Evolutionary conservation across 768 basidiomycete species (phyloP), one percentile per base, ranked within the genome.

Genomic region (Aureoboletus auriporus): DNA sequence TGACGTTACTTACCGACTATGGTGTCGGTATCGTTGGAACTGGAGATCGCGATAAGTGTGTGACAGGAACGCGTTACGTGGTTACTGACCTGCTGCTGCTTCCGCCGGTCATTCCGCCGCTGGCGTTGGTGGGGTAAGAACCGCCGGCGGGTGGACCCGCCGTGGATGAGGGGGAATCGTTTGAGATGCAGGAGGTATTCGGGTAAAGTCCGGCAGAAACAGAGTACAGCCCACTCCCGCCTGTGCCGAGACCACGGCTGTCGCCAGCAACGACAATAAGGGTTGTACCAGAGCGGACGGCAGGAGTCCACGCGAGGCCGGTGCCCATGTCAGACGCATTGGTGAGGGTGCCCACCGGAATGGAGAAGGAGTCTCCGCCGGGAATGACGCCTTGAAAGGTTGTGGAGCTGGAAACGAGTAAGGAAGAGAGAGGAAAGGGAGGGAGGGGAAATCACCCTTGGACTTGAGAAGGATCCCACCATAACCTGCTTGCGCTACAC

Each of bases 131-230:
- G 0, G 84, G 78, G 60, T 84, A 86, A 33, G 71, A 71, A 0
- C 86, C 87, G 33, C 89, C 89, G 17, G 89, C 89, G 6, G 89
- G 86, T 46, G 69, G 72, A 3, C 86, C 88, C 9, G 85, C 76
- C 2, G 89, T 92, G 5, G 89, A 89, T 43, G 84, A 87, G 0
- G 89, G 89, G 43, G 86, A 89, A 12, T 53, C 65, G 38, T 66
- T 61, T 37, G 71, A 77, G 40, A 90, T 61, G 58, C 89, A 92
- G 2, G 70, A 75, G 39, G 61, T 69, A 51, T 78, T 70, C 54
- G 74, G 76, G 50, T 72, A 62, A 12, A 70, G 62, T 1, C 83
- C 80, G 23, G 72, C 69, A 50, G 73, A 69, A 31, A 89, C 77
- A n/a, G 75, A 77, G 52, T 75, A 77, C 2, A 73, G 60, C 6